Evolutionary conservation across 192 early-diverging fungal genomes (phyloP), one percentile per base, ranked within the genome.

Genomic region (Coemansia sp.): DNA sequence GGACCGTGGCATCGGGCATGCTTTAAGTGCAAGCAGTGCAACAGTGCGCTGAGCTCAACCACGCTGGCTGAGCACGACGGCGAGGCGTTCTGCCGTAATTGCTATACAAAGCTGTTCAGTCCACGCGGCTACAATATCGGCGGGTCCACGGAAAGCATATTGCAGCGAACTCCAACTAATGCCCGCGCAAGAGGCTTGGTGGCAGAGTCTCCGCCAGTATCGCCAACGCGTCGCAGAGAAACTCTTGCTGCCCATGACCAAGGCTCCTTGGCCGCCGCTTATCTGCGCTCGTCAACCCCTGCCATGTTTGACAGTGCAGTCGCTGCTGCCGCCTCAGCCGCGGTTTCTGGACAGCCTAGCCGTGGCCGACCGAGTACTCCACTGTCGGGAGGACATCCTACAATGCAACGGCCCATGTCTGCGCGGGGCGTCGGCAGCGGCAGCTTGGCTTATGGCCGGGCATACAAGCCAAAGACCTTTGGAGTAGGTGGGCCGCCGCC

Each of bases 1-100:
- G 81, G 81, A 3, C 61, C 75, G 9, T 83, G 81, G 81, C 81
- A 83, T 32, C 72, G 72, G 21, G 50, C 55, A 17, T 83, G 81
- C 58, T 68, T 83, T 46, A 71, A 67, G n/a, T 83, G 81, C 72
- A 78, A 68, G 41, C 62, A 71, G 52, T 83, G 81, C 56, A 58
- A 62, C 36, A 68, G 62, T 22, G 40, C 76, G n/a, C 65, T 83
- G 21, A 68, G 62, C 46, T 73, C 81, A 15, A 58, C 68, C 24
- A 78, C 61, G 3, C 34, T 83, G 53, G 67, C 76, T 10, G 81
- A 83, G 26, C 76, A 77, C 35, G 71, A 83, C 17, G 76, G 76
- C 39, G 81, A 83, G 60, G 76, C 76, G 19, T 83, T 63, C 40
- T 83, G 81, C 61, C 62, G 60, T 1, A 53, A 59, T 7, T 83